Conservation (phyloP, 140 eudicot genomes). For the Oenanthe javanica region DNA sequence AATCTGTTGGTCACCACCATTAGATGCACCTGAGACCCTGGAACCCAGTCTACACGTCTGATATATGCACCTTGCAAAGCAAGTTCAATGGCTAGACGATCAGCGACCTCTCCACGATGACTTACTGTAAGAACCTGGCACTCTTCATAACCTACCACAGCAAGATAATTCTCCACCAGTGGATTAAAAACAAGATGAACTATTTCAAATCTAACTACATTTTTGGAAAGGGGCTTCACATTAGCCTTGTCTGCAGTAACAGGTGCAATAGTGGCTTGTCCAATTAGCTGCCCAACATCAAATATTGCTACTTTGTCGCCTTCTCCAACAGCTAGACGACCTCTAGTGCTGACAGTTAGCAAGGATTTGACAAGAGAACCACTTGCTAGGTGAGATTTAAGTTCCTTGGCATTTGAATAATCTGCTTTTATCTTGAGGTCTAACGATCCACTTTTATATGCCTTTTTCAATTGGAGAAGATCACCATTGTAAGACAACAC, state of each 20-base stretch:
- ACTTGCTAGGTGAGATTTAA: slow-evolving; percentile 78
- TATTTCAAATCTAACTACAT: slow-evolving; percentile 92
- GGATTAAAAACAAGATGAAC: slow-evolving; percentile 90
- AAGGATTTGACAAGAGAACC: slow-evolving; percentile 92
- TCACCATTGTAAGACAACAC: slow-evolving; percentile 52
- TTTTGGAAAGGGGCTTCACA: slow-evolving; percentile 96
- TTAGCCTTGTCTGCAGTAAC: slow-evolving; percentile 97
- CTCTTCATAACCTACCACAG: slow-evolving; percentile 98
- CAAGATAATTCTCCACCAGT: slow-evolving; percentile 82
- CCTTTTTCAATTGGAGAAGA: slow-evolving; percentile 88
- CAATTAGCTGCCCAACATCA: slow-evolving; percentile 97
- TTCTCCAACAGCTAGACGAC: slow-evolving; percentile 97
- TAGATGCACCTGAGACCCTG: slow-evolving; percentile 95
- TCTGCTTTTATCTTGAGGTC: slow-evolving; percentile 94
- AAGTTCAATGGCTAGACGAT: slow-evolving; percentile 92
- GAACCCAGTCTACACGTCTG: slow-evolving; percentile 87
- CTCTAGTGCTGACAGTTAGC: slow-evolving; percentile 88
- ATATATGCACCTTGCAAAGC: slow-evolving; percentile 97
- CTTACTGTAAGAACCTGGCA: slow-evolving; percentile 93
- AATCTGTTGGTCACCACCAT: slow-evolving; percentile 94
- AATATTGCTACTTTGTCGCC: slow-evolving; percentile 97
- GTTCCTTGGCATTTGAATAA: slow-evolving; percentile 90
- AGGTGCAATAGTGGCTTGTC: slow-evolving; percentile 91
- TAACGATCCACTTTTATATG: slow-evolving; percentile 91
- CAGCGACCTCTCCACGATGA: slow-evolving; percentile 98